Percentiles rank a stretch among this genome's conserved stretches.
Conservation (phyloP, 805 yeast species). For the Saccharomycopsis fodiens region DNA sequence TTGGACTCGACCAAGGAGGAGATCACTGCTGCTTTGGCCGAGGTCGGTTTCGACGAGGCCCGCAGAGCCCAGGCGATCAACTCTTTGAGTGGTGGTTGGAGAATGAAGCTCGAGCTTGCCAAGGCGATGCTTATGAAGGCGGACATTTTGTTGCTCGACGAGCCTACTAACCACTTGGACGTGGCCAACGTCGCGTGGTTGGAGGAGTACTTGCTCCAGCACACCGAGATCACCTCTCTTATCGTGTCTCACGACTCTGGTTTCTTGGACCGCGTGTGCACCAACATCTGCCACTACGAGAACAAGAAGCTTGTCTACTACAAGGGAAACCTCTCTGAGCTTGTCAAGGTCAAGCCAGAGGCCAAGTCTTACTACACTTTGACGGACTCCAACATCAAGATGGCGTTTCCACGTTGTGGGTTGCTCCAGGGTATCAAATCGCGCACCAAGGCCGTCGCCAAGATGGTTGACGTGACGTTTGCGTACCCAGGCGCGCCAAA, state of each 20-base stretch:
- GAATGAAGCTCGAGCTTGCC: slow-evolving; percentile 97
- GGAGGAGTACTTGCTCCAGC: slow-evolving; percentile 74
- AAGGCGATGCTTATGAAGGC: slow-evolving; percentile 98
- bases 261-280: slow-evolving; percentile 90
- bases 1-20: slow-evolving; percentile 67
- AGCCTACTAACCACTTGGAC: slow-evolving; percentile 98
- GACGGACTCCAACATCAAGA: slow-evolving; percentile 85
- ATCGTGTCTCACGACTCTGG: slow-evolving; percentile 98
- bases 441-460: slow-evolving; percentile 86
- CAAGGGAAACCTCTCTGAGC: slow-evolving; percentile 91
- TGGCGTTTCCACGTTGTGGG: slow-evolving; percentile 99
- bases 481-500: slow-evolving; percentile 83
- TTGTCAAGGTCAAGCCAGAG: slow-evolving; percentile 89
- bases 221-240: slow-evolving; percentile 84
- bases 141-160: slow-evolving; percentile 88
- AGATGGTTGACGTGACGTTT: slow-evolving; percentile 79
- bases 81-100: slow-evolving; percentile 98
- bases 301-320: slow-evolving; percentile 90
- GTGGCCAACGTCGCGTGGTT: slow-evolving; percentile 91
- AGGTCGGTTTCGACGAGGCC: slow-evolving; percentile 88
- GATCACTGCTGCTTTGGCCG: slow-evolving; percentile 65
- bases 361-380: slow-evolving; percentile 93
- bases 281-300: slow-evolving; percentile 95
- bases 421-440: slow-evolving; percentile 95
- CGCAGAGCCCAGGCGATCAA: slow-evolving; percentile 89